phyloP scores from a whole-genome alignment of 257 asterid species.

The Ligustrum vulgare region DNA sequence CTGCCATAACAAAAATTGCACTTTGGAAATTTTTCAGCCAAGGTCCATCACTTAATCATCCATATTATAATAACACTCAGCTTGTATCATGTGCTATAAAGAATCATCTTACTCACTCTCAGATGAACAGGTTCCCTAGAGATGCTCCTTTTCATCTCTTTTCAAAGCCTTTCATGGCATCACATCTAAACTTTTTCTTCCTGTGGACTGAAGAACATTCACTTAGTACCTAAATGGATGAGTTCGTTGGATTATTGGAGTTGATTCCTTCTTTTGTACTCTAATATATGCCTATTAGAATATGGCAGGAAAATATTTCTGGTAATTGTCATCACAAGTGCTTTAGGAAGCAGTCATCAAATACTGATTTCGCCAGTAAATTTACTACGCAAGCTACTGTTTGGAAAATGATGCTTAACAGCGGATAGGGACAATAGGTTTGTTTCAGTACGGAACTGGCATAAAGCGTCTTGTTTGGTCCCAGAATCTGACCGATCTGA shows the following conservation, averaged over 20 bases:
- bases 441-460: neutral
- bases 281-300: neutral
- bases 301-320: neutral
- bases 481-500: neutral
- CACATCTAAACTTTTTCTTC: neutral
- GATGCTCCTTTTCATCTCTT: neutral
- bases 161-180: neutral
- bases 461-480: neutral
- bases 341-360: neutral
- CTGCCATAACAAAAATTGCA: too few relatives aligned
- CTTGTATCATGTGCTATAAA: neutral
- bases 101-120: neutral
- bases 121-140: neutral
- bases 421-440: neutral
- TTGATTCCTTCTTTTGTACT: neutral
- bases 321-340: neutral
- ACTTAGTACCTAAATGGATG: neutral
- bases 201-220: neutral
- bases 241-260: neutral
- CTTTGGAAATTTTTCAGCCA: too few relatives aligned
- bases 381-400: neutral
- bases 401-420: neutral
- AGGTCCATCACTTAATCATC: conserved; percentile 5
- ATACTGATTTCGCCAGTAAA: neutral
- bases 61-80: conserved; percentile 8